Evolutionary conservation across 805 yeast genomes (phyloP).

Genomic region (Starmerella bacillaris): DNA sequence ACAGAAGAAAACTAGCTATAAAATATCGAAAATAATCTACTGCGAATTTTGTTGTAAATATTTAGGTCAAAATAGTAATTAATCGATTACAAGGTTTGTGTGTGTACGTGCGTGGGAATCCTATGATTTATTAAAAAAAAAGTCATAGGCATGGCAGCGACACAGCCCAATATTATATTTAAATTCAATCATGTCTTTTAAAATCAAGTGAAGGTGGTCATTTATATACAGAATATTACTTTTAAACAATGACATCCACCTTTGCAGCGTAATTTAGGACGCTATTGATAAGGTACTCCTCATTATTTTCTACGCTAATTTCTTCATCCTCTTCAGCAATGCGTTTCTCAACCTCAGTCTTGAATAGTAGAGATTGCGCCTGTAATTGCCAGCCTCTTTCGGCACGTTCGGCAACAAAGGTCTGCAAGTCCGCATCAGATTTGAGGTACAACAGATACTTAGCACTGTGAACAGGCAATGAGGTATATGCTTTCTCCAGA

Average conservation of each 20-base stretch:
- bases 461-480: constrained; percentile 66
- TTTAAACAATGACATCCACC: constrained; percentile 72
- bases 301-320: constrained; percentile 26
- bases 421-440: constrained; percentile 36
- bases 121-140: no score
- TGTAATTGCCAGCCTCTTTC: constrained; percentile 41
- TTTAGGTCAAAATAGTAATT: no score
- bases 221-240: no score
- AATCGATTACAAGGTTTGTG: no score
- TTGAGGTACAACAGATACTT: constrained; percentile 58
- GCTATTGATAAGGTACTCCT: constrained; percentile 39
- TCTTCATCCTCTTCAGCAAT: constrained; percentile 25
- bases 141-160: no score
- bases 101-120: no score
- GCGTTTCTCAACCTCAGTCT: constrained; percentile 34
- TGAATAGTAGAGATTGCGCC: constrained; percentile 30
- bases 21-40: no score
- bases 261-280: constrained; percentile 77
- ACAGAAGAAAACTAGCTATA: no score
- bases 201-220: no score
- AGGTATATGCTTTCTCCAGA: constrained; percentile 57
- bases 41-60: no score
- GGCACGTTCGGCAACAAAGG: constrained; percentile 31
- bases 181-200: no score
- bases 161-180: no score